A percentile compares a stretch with the other conserved stretches of the same genome.
phyloP scores from a whole-genome alignment of 768 basidiomycete genomes.

The Pleurotus cornucopiae region DNA sequence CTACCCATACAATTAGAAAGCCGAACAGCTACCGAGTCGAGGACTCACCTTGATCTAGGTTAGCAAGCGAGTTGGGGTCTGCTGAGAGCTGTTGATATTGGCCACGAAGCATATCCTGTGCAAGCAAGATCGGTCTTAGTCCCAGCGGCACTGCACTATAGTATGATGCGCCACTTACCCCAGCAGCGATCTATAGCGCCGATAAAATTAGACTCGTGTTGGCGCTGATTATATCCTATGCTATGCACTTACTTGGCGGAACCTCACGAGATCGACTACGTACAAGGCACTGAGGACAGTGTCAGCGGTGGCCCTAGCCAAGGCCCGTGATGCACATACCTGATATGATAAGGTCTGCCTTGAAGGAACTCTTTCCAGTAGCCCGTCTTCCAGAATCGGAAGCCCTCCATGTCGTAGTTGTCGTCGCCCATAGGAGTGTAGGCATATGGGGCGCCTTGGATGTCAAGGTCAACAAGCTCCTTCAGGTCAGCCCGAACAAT shows the following conservation, averaged over 20 bases:
- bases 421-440: constrained; percentile 99
- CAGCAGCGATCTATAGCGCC: constrained; percentile 36
- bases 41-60: constrained; percentile 81
- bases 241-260: constrained; percentile 72
- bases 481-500: constrained; percentile 96
- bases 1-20: constrained; percentile 31
- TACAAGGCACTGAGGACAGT: constrained; percentile 72
- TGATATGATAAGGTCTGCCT: constrained; percentile 92
- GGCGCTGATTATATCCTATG: not conserved
- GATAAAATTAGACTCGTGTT: not conserved
- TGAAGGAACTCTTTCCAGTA: constrained; percentile 89
- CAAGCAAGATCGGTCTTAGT: not conserved
- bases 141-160: no score
- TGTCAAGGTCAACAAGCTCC: constrained; percentile 89
- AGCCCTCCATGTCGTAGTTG: constrained; percentile 93
- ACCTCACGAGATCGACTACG: constrained; percentile 91
- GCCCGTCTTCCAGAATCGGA: constrained; percentile 97
- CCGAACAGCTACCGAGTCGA: not conserved
- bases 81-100: constrained; percentile 93
- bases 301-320: constrained; percentile 9
- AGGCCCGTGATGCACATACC: constrained; percentile 38
- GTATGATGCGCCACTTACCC: constrained; percentile 29
- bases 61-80: constrained; percentile 91
- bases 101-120: constrained; percentile 80
- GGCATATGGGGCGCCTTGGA: constrained; percentile 91